Evolutionary conservation across 2,329 filamentous ascomycete species (phyloP).

Genomic region (Phaeophleospora eucalypticola): DNA sequence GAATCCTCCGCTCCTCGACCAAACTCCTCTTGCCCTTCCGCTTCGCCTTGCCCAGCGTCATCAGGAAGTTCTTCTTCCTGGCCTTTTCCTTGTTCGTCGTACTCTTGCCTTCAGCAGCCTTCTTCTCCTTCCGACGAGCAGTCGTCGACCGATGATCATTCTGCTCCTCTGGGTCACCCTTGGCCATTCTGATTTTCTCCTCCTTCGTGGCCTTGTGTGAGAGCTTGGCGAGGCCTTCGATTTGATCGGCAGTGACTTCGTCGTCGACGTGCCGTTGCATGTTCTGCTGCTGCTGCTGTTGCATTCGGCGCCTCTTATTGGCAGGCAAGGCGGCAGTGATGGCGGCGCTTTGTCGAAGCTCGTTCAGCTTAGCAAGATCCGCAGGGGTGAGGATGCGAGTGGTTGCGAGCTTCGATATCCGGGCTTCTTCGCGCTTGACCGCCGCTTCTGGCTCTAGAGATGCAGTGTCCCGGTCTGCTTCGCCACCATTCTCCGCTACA

Average conservation of each 20-base stretch:
- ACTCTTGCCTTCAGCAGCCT: slow-evolving; percentile 85
- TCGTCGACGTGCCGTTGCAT: slow-evolving; percentile 64
- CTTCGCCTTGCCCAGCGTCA: slow-evolving; percentile 96
- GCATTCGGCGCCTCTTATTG: slow-evolving; percentile 37
- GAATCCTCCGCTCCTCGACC: slow-evolving; percentile 73
- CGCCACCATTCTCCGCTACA: slow-evolving; percentile 14
- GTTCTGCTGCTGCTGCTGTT: slow-evolving; percentile 17
- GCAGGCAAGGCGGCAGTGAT: slow-evolving; percentile 60
- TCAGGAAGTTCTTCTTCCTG: slow-evolving; percentile 96
- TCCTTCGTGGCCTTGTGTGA: slow-evolving; percentile 61
- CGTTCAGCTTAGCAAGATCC: slow-evolving; percentile 89
- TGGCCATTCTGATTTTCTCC: slow-evolving; percentile 78
- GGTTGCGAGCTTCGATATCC: slow-evolving; percentile 71
- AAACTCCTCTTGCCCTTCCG: slow-evolving; percentile 92
- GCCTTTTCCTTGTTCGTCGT: slow-evolving; percentile 97
- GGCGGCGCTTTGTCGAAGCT: slow-evolving; percentile 71
- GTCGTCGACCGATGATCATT: slow-evolving; percentile 78
- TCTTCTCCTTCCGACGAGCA: slow-evolving; percentile 80
- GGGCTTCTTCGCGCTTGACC: slow-evolving; percentile 29
- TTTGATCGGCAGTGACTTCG: slow-evolving; percentile 86
- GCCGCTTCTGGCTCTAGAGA: slow-evolving; percentile 29
- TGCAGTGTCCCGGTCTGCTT: slow-evolving; percentile 25
- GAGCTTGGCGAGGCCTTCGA: slow-evolving; percentile 64
- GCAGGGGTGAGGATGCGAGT: slow-evolving; percentile 92
- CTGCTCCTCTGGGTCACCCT: slow-evolving; percentile 70